Evolutionary conservation across 331 rosid genomes (phyloP).

Genomic region (Quercus phellos): DNA sequence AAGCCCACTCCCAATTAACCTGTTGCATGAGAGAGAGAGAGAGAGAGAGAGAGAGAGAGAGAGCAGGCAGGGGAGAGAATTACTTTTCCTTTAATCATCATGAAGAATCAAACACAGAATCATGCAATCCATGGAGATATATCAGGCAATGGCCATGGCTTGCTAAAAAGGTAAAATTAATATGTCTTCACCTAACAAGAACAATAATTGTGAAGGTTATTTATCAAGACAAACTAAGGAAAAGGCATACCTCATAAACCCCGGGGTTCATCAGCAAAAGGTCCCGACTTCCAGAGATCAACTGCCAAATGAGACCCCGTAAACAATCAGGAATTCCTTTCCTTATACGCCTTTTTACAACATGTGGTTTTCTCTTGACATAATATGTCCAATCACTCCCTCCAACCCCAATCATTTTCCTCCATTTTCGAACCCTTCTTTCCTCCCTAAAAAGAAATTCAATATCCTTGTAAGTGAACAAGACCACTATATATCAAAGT

Average conservation of each 20-base stretch:
- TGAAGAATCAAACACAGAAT: background rate
- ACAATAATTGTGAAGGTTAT: background rate
- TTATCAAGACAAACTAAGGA: slow-evolving; percentile 8
- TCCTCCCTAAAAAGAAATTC: slow-evolving; percentile 50
- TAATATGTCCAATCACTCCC: slow-evolving; percentile 98
- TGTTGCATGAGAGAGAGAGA: too few relatives aligned
- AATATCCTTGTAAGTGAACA: background rate
- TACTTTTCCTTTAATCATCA: background rate
- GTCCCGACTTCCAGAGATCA: slow-evolving; percentile 96
- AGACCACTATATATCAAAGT: slow-evolving; percentile 17
- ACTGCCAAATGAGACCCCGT: slow-evolving; percentile 97
- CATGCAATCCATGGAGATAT: background rate
- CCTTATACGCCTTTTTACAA: slow-evolving; percentile 90
- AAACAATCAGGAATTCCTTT: slow-evolving; percentile 99
- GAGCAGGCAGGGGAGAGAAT: background rate
- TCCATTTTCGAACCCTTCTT: slow-evolving; percentile 90
- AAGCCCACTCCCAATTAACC: too few relatives aligned
- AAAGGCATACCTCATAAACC: slow-evolving; percentile 76
- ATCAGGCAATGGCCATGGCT: slow-evolving; percentile 9
- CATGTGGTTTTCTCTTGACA: slow-evolving; percentile 76
- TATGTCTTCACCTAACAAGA: background rate
- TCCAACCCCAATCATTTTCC: slow-evolving; percentile 98
- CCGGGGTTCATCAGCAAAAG: slow-evolving; percentile 96
- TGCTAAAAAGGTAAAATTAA: background rate
- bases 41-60: too few relatives aligned